Base-by-base conservation (phyloP, 257 asterid genomes). In the Penstemon davidsonii region DNA sequence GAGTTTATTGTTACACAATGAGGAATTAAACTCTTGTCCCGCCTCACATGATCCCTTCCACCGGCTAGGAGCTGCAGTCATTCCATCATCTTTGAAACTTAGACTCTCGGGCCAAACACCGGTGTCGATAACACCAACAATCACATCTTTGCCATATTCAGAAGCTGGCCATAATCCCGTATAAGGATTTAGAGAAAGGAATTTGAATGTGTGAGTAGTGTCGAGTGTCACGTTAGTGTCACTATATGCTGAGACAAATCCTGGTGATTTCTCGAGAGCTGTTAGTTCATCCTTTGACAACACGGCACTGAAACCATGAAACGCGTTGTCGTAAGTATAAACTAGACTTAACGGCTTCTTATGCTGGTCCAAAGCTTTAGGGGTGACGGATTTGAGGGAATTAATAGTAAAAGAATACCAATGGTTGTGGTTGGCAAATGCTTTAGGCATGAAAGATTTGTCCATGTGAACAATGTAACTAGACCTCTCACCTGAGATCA, bases 11-110 rank as follows among this genome's bases (percentile, higher is more conserved):
- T 82, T 79, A 49, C 85, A 83, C 44, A 58, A 25, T 0, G 86
- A 77, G 0, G 88, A 75, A 45, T 79, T 81, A 68, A 85, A 85
- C 0, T 65, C 55, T 10, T 78, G 73, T 0, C 88, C 87, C 0
- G n/a, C 59, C 42, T 85, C 75, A 68, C 91, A 83, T 0, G 33
- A 52, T 1, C 91, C 88, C 64, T 62, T 79, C 91, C 91, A 85
- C 42, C 81, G 70, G 4, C 74, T 5, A 3, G 88, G 91, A 10
- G 74, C 12, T n/a, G 8, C 67, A 0, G 78, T 39, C 85, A 85
- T 75, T 19, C 85, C 91, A 5, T 64, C 69, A 4, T 85, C 88
- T 0, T 9, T 33, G 10, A 81, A 85, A 42, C 91, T 83, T 4
- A 43, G 76, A 43, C 83, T 80, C 54, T 82, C 87, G 3, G 85